Base-by-base conservation (phyloP, 2,329 filamentous ascomycete genomes). In the Talaromyces sp. region DNA sequence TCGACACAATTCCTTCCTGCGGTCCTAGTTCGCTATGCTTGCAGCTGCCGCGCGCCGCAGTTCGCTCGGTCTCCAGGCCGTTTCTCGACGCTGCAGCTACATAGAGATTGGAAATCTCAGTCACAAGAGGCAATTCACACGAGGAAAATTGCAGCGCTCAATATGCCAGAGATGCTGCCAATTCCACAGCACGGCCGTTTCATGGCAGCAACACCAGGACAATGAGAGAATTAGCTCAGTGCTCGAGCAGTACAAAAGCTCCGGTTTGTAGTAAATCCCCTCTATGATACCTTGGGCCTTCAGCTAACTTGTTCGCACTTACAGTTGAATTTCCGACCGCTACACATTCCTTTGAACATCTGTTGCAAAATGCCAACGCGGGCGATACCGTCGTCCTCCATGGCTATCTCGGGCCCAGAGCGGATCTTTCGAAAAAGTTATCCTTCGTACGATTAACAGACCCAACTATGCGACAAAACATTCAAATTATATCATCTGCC, bases 351-450 rank as follows among this genome's bases (percentile, higher is more conserved):
- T 75, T 78, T 57, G 64, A 69, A 61, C 67, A 68, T 0, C 70
- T 78, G 41, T 62, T 75, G 35, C 63, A 68, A 5, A 59, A 70
- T 51, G 70, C 68, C 10, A 62, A 67, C 17, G 62, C 69, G 3
- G 75, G 71, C 6, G 67, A 78, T 8, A 68, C 75, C 21, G 79
- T 89, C 32, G 79, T 80, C 0, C 72, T 90, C 0, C 81, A 87
- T 71, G 92, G 92, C 21, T 94, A 92, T 66, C 74, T 96, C 0
- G 85, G 86, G 27, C 85, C 85, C 62, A 82, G 86, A 31, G 83
- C 85, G 63, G 85, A 90, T 66, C 79, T 92, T 24, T 86, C 85
- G 29, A 86, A 86, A 58, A 85, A 83, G 43, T 77, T 95, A 21
- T 84, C 84, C 1, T 96, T 96, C 69, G 87, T 87, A 54, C 82